Conservation (phyloP, 345 rosid species). For the Toxicodendron radicans region DNA sequence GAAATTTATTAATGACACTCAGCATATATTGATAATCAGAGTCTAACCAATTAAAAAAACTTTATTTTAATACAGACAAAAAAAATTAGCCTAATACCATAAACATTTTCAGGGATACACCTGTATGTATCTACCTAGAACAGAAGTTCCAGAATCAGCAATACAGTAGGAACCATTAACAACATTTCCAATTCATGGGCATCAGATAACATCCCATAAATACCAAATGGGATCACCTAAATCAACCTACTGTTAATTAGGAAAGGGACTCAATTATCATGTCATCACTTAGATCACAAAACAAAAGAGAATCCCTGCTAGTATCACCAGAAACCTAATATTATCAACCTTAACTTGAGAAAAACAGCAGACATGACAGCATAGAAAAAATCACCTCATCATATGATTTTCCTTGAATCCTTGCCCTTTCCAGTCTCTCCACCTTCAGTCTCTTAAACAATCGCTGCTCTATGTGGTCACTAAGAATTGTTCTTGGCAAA, state of each 20-base stretch:
- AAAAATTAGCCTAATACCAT: background rate
- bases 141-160: background rate
- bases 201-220: too few species aligned
- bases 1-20: constrained; percentile 7
- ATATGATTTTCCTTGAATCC: constrained; percentile 61
- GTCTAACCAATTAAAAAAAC: background rate
- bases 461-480: constrained; percentile 96
- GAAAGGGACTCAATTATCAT: constrained; percentile 5
- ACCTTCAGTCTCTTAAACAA: constrained; percentile 66
- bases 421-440: constrained; percentile 89
- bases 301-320: background rate
- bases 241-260: background rate
- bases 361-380: background rate
- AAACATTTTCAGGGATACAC: background rate
- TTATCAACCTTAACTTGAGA: constrained; percentile 7
- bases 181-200: background rate
- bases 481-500: constrained; percentile 87
- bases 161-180: background rate
- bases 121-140: background rate
- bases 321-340: constrained; percentile 1
- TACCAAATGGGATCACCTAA: too few species aligned
- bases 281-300: background rate
- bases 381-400: constrained; percentile 71
- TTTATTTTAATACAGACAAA: background rate
- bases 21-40: background rate